Evolutionary conservation across 1,284 basidiomycete genomes (phyloP), one percentile per base, ranked within the genome.

Genomic region (Rhodotorula sp.): DNA sequence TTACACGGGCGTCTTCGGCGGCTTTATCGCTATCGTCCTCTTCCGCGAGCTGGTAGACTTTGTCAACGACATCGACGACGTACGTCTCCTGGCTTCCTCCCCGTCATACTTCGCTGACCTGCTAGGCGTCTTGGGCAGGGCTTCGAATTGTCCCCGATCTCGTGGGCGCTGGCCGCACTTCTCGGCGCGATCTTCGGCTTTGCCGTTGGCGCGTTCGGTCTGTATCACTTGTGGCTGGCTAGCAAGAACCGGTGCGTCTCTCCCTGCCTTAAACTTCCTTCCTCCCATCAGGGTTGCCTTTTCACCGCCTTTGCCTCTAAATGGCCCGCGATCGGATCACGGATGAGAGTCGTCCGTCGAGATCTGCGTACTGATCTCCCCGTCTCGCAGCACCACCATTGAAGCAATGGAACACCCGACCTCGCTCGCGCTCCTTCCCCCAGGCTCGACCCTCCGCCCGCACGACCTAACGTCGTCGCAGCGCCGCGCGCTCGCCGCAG

Each of bases 341-440:
- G 13, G 6, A 19, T 36, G 41, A 34, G 21, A 44, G 44, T 19
- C 44, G 44, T 17, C 39, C 39, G 17, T 41, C 39, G n/a, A 41
- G 15, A 12, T 21, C 44, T 10, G 7, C 19, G 32, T n/a, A 0
- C 12, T 12, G 19, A 46, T 22, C 32, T 9, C 32, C 19, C 15
- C 34, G n/a, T 13, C 15, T 15, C 37, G 9, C 48, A 77, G 79
- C 22, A 81, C 81, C 9, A 82, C 82, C 29, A 79, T 82, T 64
- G 82, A 82, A 71, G 79, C 78, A 19, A 81, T 82, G 79, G 81
- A 82, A 64, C 79, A 80, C 46, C 66, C 66, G 1, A 61, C 66
- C 19, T 51, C 70, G 0, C 25, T 62, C 36, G 44, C 60, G 1
- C 51, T 34, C 25, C 66, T 59, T 41, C 27, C 41, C 8, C 25